These are phyloP conservation scores for Talaromyces wortmannii DNA, from an alignment of 495 filamentous ascomycete species.

Conservation along the genomic window DNA sequence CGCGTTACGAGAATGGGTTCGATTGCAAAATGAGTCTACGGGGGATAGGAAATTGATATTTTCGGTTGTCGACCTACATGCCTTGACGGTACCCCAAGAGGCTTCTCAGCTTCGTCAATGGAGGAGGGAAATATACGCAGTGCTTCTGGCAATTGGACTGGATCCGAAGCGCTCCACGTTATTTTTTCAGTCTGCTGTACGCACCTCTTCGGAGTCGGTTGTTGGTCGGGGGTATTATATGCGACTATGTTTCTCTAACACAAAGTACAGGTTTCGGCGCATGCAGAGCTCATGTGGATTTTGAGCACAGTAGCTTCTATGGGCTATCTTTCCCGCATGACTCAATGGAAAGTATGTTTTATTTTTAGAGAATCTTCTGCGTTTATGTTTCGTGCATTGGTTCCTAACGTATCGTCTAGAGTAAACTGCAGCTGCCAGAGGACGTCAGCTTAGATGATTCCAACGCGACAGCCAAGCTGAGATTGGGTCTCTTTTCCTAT, in stretches of 20 bases:
- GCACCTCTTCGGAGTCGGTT: constrained; percentile 1
- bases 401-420: constrained; percentile 32
- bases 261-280: constrained; percentile 55
- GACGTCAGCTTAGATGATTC: constrained; percentile 45
- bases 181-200: constrained; percentile 73
- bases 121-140: constrained; percentile 69
- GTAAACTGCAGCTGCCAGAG: constrained; percentile 57
- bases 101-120: constrained; percentile 47
- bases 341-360: constrained; percentile 83
- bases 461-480: constrained; percentile 50
- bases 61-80: constrained; percentile 88
- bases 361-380: too few species aligned
- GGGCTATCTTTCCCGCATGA: constrained; percentile 90
- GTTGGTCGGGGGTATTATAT: too few species aligned
- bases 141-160: constrained; percentile 77
- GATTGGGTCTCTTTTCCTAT: constrained; percentile 93
- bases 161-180: constrained; percentile 68
- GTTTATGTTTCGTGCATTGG: neutral
- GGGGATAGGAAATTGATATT: constrained; percentile 59
- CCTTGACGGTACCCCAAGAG: constrained; percentile 72
- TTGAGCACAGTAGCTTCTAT: constrained; percentile 81
- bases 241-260: constrained; percentile 6
- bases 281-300: constrained; percentile 94
- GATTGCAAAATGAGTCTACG: constrained; percentile 58
- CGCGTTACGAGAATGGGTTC: constrained; percentile 80